Percentiles rank a stretch among this genome's conserved stretches.
phyloP scores from a whole-genome alignment of 345 rosid genomes.

The Litchi chinensis region DNA sequence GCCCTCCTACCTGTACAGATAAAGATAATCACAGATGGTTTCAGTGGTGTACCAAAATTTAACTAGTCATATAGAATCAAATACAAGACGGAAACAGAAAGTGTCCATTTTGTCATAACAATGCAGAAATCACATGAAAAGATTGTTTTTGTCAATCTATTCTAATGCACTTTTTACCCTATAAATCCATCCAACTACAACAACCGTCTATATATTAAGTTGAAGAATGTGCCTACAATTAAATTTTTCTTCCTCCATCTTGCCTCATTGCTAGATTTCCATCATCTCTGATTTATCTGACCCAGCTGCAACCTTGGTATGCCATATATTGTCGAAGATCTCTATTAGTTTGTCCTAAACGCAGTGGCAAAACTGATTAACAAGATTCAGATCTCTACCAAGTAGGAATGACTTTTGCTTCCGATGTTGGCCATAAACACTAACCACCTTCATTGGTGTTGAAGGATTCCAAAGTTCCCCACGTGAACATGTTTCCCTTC shows the following conservation, averaged over 20 bases:
- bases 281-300: conserved; percentile 1
- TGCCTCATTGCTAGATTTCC: background rate
- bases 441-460: background rate
- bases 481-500: background rate
- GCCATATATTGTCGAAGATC: background rate
- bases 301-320: background rate
- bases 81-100: too few species aligned
- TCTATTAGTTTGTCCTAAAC: background rate
- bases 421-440: background rate
- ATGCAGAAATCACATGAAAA: background rate
- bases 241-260: background rate
- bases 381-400: background rate
- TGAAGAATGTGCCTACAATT: conserved; percentile 4
- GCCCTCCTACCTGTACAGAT: background rate
- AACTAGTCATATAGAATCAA: background rate
- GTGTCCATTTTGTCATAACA: background rate
- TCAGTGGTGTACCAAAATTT: background rate
- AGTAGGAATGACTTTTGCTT: background rate
- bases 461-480: conserved; percentile 6
- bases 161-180: background rate
- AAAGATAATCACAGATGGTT: background rate
- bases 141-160: background rate
- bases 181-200: background rate
- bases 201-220: background rate
- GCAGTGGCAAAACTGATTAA: background rate